These are phyloP conservation scores for Aspergillus egyptiacus DNA, from an alignment of 495 filamentous ascomycete genomes.

Conservation along the genomic window DNA sequence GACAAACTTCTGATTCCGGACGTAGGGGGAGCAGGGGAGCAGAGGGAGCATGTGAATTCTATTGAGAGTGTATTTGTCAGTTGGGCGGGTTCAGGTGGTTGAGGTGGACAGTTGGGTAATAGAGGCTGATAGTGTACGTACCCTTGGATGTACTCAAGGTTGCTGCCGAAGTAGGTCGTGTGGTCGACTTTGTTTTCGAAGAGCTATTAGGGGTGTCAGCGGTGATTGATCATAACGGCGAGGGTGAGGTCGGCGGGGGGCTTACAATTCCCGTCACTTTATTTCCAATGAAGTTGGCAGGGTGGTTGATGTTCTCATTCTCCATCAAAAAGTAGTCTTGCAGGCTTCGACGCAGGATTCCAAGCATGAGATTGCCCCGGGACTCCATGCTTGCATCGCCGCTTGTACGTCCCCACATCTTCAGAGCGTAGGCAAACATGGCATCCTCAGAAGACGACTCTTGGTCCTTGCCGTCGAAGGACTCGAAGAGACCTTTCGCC, in stretches of 20 bases:
- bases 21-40: slow-evolving; percentile 62
- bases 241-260: slow-evolving; percentile 10
- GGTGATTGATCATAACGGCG: no score
- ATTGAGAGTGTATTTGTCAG: slow-evolving; percentile 3
- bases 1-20: slow-evolving; percentile 65
- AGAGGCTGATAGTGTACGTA: slow-evolving; percentile 16
- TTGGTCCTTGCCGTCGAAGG: slow-evolving; percentile 86
- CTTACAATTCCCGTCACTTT: slow-evolving; percentile 79
- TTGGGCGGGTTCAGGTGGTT: neutral
- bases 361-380: slow-evolving; percentile 77
- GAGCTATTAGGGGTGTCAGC: slow-evolving; percentile 36
- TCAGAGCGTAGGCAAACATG: slow-evolving; percentile 80
- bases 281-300: slow-evolving; percentile 70
- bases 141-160: slow-evolving; percentile 80
- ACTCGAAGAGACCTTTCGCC: slow-evolving; percentile 91
- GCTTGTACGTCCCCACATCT: slow-evolving; percentile 83
- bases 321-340: slow-evolving; percentile 77
- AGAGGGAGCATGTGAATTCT: slow-evolving; percentile 95
- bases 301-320: slow-evolving; percentile 66
- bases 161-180: slow-evolving; percentile 83
- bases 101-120: neutral
- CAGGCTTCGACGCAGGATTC: slow-evolving; percentile 63
- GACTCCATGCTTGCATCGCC: slow-evolving; percentile 79
- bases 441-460: slow-evolving; percentile 90
- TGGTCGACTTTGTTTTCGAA: slow-evolving; percentile 98